Percentiles rank a stretch among this genome's conserved stretches.
Evolutionary conservation across 345 rosid genomes (phyloP).

Genomic region (Isatis tinctoria): DNA sequence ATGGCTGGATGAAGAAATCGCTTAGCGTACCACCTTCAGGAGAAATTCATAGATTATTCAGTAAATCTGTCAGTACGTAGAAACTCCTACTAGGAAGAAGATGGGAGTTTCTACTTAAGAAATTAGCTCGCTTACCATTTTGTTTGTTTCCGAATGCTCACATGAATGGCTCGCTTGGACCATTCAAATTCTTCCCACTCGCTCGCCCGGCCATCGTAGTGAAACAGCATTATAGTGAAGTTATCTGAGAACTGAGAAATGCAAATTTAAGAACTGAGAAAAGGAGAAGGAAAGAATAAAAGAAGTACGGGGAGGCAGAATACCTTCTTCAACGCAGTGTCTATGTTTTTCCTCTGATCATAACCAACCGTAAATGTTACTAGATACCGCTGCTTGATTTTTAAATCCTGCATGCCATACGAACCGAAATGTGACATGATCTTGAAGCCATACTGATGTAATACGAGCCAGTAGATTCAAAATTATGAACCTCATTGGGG

Average conservation of each 20-base stretch:
- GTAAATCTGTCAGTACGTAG: constrained; percentile 5
- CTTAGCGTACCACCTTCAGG: constrained; percentile 87
- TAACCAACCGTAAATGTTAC: constrained; percentile 91
- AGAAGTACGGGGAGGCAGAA: neutral
- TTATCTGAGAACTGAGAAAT: constrained; percentile 82
- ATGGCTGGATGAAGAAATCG: constrained; percentile 97
- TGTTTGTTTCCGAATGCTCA: constrained; percentile 76
- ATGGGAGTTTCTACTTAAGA: neutral
- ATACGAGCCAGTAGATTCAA: neutral
- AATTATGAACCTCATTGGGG: constrained; percentile 62
- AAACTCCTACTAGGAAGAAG: neutral
- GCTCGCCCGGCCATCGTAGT: constrained; percentile 76
- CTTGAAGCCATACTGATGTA: neutral
- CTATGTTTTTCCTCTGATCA: constrained; percentile 68
- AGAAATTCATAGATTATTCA: constrained; percentile 6
- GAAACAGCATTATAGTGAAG: constrained; percentile 84
- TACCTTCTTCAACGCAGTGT: constrained; percentile 85
- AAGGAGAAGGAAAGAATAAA: neutral
- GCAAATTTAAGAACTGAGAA: neutral
- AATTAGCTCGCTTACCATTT: constrained; percentile 61
- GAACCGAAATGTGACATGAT: neutral
- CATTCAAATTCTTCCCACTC: constrained; percentile 96
- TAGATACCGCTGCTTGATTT: constrained; percentile 59
- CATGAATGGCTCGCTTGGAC: constrained; percentile 91
- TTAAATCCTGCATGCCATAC: constrained; percentile 63